A percentile compares a stretch with the other conserved stretches of the same genome.
Evolutionary conservation across 2,329 filamentous ascomycete genomes (phyloP).

Genomic region (Epichloe baconii): DNA sequence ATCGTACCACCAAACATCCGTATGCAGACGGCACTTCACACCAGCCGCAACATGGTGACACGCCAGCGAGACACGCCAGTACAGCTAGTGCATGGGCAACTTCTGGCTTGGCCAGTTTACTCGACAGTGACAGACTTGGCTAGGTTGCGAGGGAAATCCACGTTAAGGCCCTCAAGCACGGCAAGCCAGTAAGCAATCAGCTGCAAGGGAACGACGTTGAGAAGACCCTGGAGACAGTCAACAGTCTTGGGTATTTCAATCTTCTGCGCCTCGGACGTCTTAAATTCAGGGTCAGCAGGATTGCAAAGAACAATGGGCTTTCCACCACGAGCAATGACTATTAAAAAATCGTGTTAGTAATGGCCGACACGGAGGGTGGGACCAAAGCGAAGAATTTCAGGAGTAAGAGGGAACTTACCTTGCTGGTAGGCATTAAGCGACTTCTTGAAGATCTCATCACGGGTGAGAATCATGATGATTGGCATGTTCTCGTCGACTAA

Average conservation of each 20-base stretch:
- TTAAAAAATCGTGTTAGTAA: slow-evolving; percentile 9
- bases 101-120: slow-evolving; percentile 38
- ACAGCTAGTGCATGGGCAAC: background rate
- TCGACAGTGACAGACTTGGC: slow-evolving; percentile 99
- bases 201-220: slow-evolving; percentile 96
- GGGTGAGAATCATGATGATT: slow-evolving; percentile 98
- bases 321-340: slow-evolving; percentile 87
- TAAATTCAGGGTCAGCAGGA: slow-evolving; percentile 77
- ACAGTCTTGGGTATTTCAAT: slow-evolving; percentile 96
- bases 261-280: slow-evolving; percentile 77
- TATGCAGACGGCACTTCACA: background rate
- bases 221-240: slow-evolving; percentile 86
- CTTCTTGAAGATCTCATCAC: slow-evolving; percentile 93
- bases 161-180: slow-evolving; percentile 88
- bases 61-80: slow-evolving; percentile 5
- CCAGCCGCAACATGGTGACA: slow-evolving; percentile 2
- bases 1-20: background rate
- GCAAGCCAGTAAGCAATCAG: slow-evolving; percentile 98
- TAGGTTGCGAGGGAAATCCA: slow-evolving; percentile 96
- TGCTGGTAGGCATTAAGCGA: slow-evolving; percentile 99
- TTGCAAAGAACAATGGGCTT: slow-evolving; percentile 99
- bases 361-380: background rate
- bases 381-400: background rate
- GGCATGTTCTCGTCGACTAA: slow-evolving; percentile 96
- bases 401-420: slow-evolving; percentile 36